Base-by-base conservation (phyloP, 345 rosid species). In the Clausena lansium region DNA sequence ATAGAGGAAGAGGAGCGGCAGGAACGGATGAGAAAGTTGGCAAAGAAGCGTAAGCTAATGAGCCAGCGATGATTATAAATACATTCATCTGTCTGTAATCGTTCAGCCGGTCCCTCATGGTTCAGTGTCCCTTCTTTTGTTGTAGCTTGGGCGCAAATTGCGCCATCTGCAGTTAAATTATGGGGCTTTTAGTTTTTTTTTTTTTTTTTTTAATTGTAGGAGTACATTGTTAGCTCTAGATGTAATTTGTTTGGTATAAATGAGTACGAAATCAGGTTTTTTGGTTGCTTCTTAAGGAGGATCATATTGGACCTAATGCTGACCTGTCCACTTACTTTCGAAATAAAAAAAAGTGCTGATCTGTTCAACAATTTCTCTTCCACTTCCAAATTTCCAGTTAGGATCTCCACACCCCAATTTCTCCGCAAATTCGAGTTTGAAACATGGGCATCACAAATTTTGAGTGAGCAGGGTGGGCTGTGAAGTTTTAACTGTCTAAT, bases 1-100 rank as follows among this genome's bases (percentile, higher is more conserved):
- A 80, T 90, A 24, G 93, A 77, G 71, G 89, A 88, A 84, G 98
- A 95, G 82, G 98, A 95, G 81, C 81, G 84, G 78, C 86, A 70
- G 25, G 92, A 86, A 70, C 80, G 80, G 61, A 80, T 69, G 89
- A 81, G 88, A 65, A 83, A 70, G 82, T 39, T 79, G 78, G 78
- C 84, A 45, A 87, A 88, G 86, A 85, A 83, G 80, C 86, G 89
- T 14, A 91, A 90, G 86, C 79, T 84, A 35, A 65, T 35, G 82
- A 77, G 80, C 79, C 92, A 77, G 9, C 74, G 36, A 39, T 76
- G 78, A 65, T 66, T 64, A 76, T 24, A n/a, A 15, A 14, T 6
- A 52, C 54, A 63, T 33, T 65, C 33, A 52, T 52, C 28, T 19
- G 22, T 28, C 77, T 45, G 10, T 58, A 74, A 75, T 47, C 9